These are phyloP conservation scores for Cucurbita argyrosperma DNA, from an alignment of 306 rosid species.

Conservation along the genomic window DNA sequence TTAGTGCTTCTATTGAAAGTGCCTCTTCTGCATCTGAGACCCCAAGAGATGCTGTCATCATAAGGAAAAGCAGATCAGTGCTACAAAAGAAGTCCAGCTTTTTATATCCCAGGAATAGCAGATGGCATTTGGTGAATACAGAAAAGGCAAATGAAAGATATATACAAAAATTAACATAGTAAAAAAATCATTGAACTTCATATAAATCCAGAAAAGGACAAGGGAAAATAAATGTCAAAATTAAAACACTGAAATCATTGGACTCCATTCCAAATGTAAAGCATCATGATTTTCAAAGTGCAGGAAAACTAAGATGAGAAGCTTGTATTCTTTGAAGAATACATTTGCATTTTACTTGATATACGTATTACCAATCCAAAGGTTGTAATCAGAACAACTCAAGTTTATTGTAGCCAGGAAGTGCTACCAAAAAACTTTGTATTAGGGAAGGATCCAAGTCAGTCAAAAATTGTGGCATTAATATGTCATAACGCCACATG, in stretches of 20 bases:
- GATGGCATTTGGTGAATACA: not conserved
- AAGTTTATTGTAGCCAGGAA: not conserved
- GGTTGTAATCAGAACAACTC: not conserved
- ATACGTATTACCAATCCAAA: not conserved
- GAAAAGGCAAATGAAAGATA: not conserved
- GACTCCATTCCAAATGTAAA: not conserved
- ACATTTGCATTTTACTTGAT: not conserved
- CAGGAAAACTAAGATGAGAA: not conserved
- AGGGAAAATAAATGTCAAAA: not conserved
- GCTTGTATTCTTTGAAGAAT: not conserved
- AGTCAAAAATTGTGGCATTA: not conserved
- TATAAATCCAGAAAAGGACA: not conserved
- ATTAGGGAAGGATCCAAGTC: no score
- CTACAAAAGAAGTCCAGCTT: conserved; percentile 5
- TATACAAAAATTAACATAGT: not conserved
- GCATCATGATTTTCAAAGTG: not conserved
- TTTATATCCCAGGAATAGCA: conserved; percentile 1
- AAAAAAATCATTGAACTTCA: not conserved
- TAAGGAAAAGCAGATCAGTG: not conserved
- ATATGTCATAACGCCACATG: not conserved
- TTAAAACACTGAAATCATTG: not conserved
- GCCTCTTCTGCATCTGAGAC: conserved; percentile 2
- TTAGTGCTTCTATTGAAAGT: not conserved
- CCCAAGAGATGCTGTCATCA: conserved; percentile 8
- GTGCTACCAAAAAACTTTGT: not conserved